Conservation (phyloP, 805 yeast genomes). For the Zygosaccharomyces lentus region DNA sequence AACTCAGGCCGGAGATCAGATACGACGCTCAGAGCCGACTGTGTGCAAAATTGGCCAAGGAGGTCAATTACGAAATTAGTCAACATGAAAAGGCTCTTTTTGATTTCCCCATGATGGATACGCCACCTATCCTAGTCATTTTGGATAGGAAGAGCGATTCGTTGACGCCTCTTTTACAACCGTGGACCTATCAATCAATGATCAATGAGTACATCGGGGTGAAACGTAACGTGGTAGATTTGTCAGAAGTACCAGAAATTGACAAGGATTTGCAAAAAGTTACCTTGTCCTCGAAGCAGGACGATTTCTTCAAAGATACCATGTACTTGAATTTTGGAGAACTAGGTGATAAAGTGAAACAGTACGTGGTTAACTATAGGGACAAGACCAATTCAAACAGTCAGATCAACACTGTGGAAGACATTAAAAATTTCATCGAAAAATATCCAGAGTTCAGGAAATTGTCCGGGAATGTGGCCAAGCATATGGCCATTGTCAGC, state of each 20-base stretch:
- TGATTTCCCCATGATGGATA: conserved; percentile 59
- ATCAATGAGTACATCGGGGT: conserved; percentile 89
- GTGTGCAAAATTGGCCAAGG: conserved; percentile 65
- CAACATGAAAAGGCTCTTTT: conserved; percentile 56
- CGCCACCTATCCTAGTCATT: conserved; percentile 68
- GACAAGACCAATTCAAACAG: conserved; percentile 65
- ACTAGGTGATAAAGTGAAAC: conserved; percentile 80
- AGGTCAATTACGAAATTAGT: conserved; percentile 53
- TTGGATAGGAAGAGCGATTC: conserved; percentile 89
- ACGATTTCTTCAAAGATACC: conserved; percentile 69
- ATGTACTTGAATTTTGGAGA: conserved; percentile 94
- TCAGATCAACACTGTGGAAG: conserved; percentile 73
- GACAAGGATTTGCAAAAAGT: conserved; percentile 57
- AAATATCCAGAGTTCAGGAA: conserved; percentile 92
- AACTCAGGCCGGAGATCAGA: conserved; percentile 72
- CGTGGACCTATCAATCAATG: conserved; percentile 99
- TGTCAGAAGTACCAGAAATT: conserved; percentile 52
- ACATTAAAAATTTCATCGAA: conserved; percentile 85
- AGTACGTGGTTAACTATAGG: conserved; percentile 78
- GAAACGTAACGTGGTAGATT: conserved; percentile 69
- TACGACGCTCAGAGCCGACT: conserved; percentile 67
- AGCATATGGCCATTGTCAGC: conserved; percentile 85
- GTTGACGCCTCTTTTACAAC: conserved; percentile 82
- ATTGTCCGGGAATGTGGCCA: conserved; percentile 80
- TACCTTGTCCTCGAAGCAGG: conserved; percentile 65